Percentiles rank a stretch among this genome's conserved stretches.
Conservation (phyloP, 257 asterid species). For the Nicotiana undulata region DNA sequence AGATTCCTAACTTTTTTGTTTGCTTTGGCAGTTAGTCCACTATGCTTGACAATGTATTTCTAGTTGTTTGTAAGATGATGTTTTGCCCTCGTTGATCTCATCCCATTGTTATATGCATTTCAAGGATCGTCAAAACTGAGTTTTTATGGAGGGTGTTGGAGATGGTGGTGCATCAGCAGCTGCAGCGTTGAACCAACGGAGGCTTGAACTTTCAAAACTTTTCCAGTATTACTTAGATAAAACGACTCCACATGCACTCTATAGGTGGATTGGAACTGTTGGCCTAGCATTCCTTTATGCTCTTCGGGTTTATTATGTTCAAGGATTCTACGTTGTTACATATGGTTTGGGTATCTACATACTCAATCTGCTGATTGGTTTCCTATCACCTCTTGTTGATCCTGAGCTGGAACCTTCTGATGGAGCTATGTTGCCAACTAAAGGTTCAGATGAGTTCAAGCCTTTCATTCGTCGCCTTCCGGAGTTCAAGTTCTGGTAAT, state of each 20-base stretch:
- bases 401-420: constrained; percentile 68
- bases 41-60: background rate
- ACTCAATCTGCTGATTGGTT: constrained; percentile 75
- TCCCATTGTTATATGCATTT: background rate
- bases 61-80: background rate
- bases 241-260: too few relatives aligned
- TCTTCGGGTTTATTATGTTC: constrained; percentile 55
- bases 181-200: constrained; percentile 57
- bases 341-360: constrained; percentile 78
- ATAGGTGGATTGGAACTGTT: constrained; percentile 77
- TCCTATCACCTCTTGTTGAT: constrained; percentile 85
- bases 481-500: constrained; percentile 69
- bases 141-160: constrained; percentile 39
- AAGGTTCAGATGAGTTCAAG: constrained; percentile 93
- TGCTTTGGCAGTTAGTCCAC: background rate
- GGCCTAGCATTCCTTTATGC: constrained; percentile 48
- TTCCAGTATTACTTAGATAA: constrained; percentile 33
- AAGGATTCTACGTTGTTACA: constrained; percentile 74
- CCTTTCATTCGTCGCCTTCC: constrained; percentile 92
- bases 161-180: constrained; percentile 46
- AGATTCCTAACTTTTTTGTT: background rate
- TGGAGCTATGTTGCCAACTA: constrained; percentile 78
- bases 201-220: constrained; percentile 57
- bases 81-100: background rate
- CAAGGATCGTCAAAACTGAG: constrained; percentile 14